These are phyloP conservation scores for Phascolomyces articulosus DNA, from an alignment of 371 early-diverging fungal species.

Conservation along the genomic window DNA sequence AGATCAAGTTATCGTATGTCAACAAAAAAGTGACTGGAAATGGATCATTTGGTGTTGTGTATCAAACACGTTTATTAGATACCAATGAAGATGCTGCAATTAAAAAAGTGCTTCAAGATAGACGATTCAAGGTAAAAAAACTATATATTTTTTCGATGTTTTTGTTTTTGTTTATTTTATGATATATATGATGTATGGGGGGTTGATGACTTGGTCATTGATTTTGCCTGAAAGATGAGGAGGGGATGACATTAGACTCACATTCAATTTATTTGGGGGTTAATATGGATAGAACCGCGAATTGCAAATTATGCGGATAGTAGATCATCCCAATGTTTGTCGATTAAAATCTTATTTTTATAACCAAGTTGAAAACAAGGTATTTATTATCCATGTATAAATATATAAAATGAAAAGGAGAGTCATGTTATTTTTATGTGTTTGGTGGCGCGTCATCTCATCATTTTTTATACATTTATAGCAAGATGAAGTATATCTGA, in stretches of 20 bases:
- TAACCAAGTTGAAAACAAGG: conserved; percentile 78
- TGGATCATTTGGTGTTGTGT: conserved; percentile 96
- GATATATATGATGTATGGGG: too few species aligned
- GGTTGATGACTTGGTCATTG: too few species aligned
- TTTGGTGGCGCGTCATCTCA: too few species aligned
- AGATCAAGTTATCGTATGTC: conserved; percentile 84
- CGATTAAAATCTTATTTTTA: conserved; percentile 89
- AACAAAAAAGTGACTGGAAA: conserved; percentile 92
- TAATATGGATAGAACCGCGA: conserved; percentile 81
- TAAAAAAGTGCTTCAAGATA: conserved; percentile 96
- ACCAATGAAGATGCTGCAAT: conserved; percentile 85
- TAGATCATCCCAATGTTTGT: conserved; percentile 90
- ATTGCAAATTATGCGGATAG: conserved; percentile 92
- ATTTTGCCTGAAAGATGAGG: background rate
- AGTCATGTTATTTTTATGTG: too few species aligned
- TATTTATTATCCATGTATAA: too few species aligned
- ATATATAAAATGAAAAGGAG: too few species aligned
- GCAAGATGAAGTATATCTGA: conserved; percentile 94
- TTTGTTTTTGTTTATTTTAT: conserved; percentile 3
- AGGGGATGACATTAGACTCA: background rate
- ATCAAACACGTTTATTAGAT: conserved; percentile 84
- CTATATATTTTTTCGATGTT: background rate
- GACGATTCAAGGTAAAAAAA: conserved; percentile 84
- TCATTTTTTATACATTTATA: conserved; percentile 26
- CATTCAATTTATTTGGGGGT: too few species aligned